Evolutionary conservation across 2,329 filamentous ascomycete species (phyloP).

Genomic region (Hirsutella rhossiliensis): DNA sequence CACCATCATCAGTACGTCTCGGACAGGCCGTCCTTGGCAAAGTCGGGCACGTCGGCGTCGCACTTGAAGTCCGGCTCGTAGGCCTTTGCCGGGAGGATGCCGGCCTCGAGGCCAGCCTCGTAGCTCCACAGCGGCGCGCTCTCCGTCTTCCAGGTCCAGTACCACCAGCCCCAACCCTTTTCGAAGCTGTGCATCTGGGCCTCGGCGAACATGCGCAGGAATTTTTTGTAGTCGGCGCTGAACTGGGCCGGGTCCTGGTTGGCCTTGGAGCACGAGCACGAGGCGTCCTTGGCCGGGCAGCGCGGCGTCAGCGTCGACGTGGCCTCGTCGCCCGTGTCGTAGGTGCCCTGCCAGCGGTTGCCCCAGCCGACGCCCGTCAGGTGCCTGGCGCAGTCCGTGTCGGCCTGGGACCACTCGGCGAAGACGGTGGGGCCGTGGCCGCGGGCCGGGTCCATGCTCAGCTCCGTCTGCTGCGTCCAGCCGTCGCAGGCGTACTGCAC

Average conservation of each 20-base stretch:
- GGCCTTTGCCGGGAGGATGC: constrained; percentile 67
- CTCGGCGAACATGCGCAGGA: constrained; percentile 80
- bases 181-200: constrained; percentile 96
- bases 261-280: constrained; percentile 63
- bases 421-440: constrained; percentile 91
- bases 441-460: constrained; percentile 58
- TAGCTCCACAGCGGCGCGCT: constrained; percentile 84
- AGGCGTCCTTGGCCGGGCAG: constrained; percentile 55
- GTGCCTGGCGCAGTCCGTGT: constrained; percentile 81
- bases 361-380: constrained; percentile 86
- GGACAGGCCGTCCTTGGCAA: constrained; percentile 28
- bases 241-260: constrained; percentile 63
- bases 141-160: constrained; percentile 98
- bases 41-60: constrained; percentile 41
- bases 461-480: constrained; percentile 69
- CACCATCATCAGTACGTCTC: constrained; percentile 31
- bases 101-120: constrained; percentile 62
- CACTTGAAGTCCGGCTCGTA: constrained; percentile 63
- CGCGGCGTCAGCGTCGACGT: constrained; percentile 55
- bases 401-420: constrained; percentile 95
- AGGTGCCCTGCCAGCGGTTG: constrained; percentile 84
- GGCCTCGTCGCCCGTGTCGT: constrained; percentile 51
- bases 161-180: constrained; percentile 93
- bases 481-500: constrained; percentile 76
- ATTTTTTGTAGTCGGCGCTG: constrained; percentile 66